Percentiles rank a stretch among this genome's conserved stretches.
These are phyloP conservation scores for Fusarium nanum DNA, from an alignment of 2,329 filamentous ascomycete genomes.

Conservation along the genomic window DNA sequence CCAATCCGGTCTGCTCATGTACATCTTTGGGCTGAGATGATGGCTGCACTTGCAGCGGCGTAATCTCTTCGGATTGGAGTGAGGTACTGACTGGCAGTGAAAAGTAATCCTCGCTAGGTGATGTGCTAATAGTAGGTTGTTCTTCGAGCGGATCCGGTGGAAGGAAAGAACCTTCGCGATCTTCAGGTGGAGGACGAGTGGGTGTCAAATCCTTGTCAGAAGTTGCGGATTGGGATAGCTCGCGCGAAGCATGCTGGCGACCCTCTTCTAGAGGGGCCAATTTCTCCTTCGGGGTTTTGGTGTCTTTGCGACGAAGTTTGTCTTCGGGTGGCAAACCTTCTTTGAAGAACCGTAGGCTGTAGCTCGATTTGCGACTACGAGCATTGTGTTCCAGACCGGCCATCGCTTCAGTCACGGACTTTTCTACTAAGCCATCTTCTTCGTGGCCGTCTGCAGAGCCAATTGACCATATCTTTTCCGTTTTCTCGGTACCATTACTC, in stretches of 20 bases:
- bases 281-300: constrained; percentile 56
- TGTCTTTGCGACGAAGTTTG: constrained; percentile 65
- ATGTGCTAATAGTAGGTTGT: constrained; percentile 35
- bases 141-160: constrained; percentile 29
- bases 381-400: constrained; percentile 71
- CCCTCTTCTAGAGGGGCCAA: constrained; percentile 53
- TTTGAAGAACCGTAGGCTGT: constrained; percentile 74
- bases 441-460: constrained; percentile 62
- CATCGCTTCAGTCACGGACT: constrained; percentile 72
- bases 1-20: constrained; percentile 40
- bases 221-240: not conserved
- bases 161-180: constrained; percentile 17
- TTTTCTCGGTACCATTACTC: constrained; percentile 64
- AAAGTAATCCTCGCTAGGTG: constrained; percentile 44
- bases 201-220: constrained; percentile 16
- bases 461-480: constrained; percentile 74
- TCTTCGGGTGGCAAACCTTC: constrained; percentile 72
- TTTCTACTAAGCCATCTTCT: constrained; percentile 69
- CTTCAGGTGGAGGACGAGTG: constrained; percentile 28
- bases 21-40: constrained; percentile 26
- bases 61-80: constrained; percentile 12
- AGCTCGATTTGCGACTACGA: constrained; percentile 74
- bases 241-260: constrained; percentile 5
- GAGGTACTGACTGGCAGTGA: constrained; percentile 29
- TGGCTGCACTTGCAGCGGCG: constrained; percentile 33